phyloP scores from a whole-genome alignment of 2,329 filamentous ascomycete species.

The Dissoconium aciculare region DNA sequence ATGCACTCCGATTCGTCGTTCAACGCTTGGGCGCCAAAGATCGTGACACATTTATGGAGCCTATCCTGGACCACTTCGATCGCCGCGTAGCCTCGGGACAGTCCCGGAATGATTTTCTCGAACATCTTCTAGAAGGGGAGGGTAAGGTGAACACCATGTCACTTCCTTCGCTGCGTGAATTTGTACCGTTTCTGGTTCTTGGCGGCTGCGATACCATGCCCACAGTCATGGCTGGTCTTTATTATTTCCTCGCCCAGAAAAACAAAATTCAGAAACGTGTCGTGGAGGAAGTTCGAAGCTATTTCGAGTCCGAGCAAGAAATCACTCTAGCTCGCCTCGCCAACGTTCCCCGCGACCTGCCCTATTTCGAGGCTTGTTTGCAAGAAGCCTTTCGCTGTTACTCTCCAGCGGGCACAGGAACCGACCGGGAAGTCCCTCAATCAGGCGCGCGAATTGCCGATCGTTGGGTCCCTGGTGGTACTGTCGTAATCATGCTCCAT shows the following conservation, averaged over 20 bases:
- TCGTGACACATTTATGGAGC: not conserved
- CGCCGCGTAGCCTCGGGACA: not conserved
- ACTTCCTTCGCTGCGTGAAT: not conserved
- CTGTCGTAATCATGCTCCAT: too few relatives aligned
- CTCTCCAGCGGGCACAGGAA: not conserved
- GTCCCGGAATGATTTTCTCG: not conserved
- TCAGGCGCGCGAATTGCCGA: too few relatives aligned
- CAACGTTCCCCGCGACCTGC: not conserved
- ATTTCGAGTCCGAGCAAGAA: not conserved
- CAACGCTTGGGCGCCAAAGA: not conserved
- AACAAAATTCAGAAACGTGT: not conserved
- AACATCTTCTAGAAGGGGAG: not conserved
- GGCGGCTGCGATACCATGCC: slow-evolving; percentile 1
- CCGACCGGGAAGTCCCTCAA: not conserved
- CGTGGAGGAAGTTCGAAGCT: not conserved
- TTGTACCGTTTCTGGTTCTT: not conserved
- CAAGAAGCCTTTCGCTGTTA: slow-evolving; percentile 1
- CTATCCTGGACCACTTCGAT: slow-evolving; percentile 1
- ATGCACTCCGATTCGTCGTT: not conserved
- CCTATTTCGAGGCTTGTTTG: not conserved
- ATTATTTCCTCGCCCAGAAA: not conserved
- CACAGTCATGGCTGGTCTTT: not conserved
- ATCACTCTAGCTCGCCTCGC: not conserved
- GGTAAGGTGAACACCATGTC: not conserved
- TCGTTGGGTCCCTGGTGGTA: too few relatives aligned